These are phyloP conservation scores for Lipomyces oligophaga DNA, from an alignment of 805 yeast species.

Conservation along the genomic window DNA sequence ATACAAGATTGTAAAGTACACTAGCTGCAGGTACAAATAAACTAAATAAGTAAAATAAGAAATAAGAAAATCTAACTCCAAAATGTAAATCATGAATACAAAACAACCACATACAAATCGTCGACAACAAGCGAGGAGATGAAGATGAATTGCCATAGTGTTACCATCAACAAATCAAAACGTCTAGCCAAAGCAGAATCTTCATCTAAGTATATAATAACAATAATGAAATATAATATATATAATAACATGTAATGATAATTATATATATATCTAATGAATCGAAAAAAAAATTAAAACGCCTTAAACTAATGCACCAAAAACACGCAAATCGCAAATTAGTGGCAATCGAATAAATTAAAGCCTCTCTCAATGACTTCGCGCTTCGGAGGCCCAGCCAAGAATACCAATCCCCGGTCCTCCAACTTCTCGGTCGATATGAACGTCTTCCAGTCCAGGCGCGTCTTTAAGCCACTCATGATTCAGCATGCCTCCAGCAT, in stretches of 20 bases:
- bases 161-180: not conserved
- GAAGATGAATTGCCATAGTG: not conserved
- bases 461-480: constrained; percentile 82
- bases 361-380: too few species aligned
- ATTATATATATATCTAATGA: not conserved
- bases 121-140: not conserved
- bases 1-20: not conserved
- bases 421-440: constrained; percentile 68
- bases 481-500: constrained; percentile 92
- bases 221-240: too few species aligned
- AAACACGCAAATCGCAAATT: too few species aligned
- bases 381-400: constrained; percentile 80
- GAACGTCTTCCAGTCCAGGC: constrained; percentile 64
- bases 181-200: not conserved
- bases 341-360: too few species aligned
- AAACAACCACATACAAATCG: not conserved
- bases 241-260: not conserved
- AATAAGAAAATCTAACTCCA: not conserved
- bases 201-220: too few species aligned
- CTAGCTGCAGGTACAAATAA: not conserved
- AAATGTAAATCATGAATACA: not conserved
- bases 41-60: constrained; percentile 1
- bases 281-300: not conserved
- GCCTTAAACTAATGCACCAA: not conserved
- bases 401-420: constrained; percentile 82